A percentile compares a stretch with the other conserved stretches of the same genome.
Conservation (phyloP, 176 grass and related monocot genomes). For the Aechmea fasciata region DNA sequence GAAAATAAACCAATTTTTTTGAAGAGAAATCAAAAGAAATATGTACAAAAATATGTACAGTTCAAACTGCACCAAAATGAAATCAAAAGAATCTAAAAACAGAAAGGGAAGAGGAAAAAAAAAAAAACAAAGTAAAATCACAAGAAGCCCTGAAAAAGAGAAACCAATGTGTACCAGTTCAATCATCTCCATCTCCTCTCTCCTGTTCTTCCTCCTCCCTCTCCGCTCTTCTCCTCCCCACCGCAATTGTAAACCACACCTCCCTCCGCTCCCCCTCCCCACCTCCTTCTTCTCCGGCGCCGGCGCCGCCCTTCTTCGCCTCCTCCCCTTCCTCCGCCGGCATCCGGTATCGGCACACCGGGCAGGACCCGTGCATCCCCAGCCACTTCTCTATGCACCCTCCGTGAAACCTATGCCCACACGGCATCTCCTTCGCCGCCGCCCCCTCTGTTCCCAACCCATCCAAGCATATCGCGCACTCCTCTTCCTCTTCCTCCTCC, state of each 20-base stretch:
- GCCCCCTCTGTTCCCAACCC: background rate
- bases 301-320: slow-evolving; percentile 6
- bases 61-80: background rate
- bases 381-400: slow-evolving; percentile 41
- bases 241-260: background rate
- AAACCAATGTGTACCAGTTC: background rate
- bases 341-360: slow-evolving; percentile 36
- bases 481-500: background rate
- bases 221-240: background rate
- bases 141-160: background rate
- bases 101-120: background rate
- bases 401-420: slow-evolving; percentile 37
- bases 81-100: background rate
- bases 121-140: background rate
- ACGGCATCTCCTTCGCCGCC: slow-evolving; percentile 45
- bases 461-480: slow-evolving; percentile 42
- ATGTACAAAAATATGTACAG: no score
- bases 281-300: background rate
- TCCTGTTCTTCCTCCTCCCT: background rate
- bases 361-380: slow-evolving; percentile 35
- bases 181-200: background rate
- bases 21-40: no score
- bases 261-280: slow-evolving; percentile 1
- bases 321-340: slow-evolving; percentile 14
- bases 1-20: no score